Evolutionary conservation across 2,329 filamentous ascomycete species (phyloP).

Genomic region (Neofusicoccum sp.): DNA sequence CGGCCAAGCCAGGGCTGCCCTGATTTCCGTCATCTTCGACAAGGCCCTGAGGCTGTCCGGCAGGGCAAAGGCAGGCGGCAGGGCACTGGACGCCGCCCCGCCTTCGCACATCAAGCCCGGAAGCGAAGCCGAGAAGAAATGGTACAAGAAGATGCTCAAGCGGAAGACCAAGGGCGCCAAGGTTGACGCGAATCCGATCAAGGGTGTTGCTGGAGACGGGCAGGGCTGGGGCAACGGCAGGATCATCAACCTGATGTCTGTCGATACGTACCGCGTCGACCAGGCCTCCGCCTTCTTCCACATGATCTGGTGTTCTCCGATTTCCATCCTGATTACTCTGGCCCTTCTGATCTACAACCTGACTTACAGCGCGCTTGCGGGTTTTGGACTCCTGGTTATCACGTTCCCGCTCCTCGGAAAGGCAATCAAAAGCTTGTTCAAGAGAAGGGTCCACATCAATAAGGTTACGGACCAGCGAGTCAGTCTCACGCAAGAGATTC

Average conservation of each 20-base stretch:
- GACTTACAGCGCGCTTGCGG: conserved; percentile 83
- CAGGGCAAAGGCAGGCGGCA: conserved; percentile 80
- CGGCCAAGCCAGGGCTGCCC: conserved; percentile 73
- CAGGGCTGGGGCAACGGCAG: conserved; percentile 89
- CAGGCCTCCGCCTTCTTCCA: conserved; percentile 88
- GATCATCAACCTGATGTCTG: conserved; percentile 90
- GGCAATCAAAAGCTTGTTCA: conserved; percentile 74
- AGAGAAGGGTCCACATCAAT: conserved; percentile 77
- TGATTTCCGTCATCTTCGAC: conserved; percentile 86
- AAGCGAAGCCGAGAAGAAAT: conserved; percentile 51
- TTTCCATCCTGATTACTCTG: conserved; percentile 75
- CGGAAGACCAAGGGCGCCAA: conserved; percentile 41
- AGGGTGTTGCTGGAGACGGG: conserved; percentile 64
- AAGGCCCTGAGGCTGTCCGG: conserved; percentile 89
- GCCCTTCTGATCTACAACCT: conserved; percentile 81
- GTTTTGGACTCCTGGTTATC: conserved; percentile 78
- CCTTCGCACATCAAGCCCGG: conserved; percentile 47
- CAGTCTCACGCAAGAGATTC: conserved; percentile 84
- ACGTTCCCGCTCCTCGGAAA: conserved; percentile 74
- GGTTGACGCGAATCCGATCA: conserved; percentile 39
- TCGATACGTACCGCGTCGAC: conserved; percentile 90
- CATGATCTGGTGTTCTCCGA: conserved; percentile 81
- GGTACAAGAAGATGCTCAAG: conserved; percentile 45
- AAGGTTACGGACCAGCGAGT: conserved; percentile 92
- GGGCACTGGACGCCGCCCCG: conserved; percentile 42